Base-by-base conservation (phyloP, 139 green algal species). In the Chlamydomonas sp. region DNA sequence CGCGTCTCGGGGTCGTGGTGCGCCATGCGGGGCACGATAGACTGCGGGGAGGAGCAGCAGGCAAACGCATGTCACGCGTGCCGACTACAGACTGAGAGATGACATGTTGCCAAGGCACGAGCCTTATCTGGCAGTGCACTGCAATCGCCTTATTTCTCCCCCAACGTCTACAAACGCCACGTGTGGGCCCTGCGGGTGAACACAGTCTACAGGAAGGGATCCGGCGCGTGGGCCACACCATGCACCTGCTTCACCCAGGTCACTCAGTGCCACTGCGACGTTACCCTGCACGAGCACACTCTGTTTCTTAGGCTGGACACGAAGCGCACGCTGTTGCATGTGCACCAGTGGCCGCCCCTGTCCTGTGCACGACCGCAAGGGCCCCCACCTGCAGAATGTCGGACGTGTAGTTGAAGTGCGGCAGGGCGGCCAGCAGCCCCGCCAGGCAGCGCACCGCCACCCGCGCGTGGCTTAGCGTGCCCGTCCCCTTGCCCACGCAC, bases 391-490 rank as follows among this genome's bases (percentile, higher is more conserved):
- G 92, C 83, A 97, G 91, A 69, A 97, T 87, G 84, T 97, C 96
- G 2, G 89, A 90, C 18, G 89, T 87, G 88, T 96, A 97, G 91
- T 99, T 99, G 91, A 99, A 99, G 86, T 98, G 95, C 9, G 96
- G 94, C 16, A 91, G 73, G 0, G 93, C 77, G 5, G 79, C 78
- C 61, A 99, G 90, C 89, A 99, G 92, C 8, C 80, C 88, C 3
- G 82, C 86, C 91, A 99, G 92, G 90, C 96, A 98, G 18, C 92
- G 91, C 31, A 96, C 85, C 7, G 96, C 96, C 49, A 98, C 91
- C 3, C 91, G 79, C 2, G 85, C 74, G 69, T 92, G 88, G 5
- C 59, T 66, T 15, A 77, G 83, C 6, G 66, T 82, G 86, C 75
- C 73, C 58, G 60, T 76, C 85, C 85, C 49, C n/a, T 31, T 14